phyloP scores from a whole-genome alignment of 352 stramenopile species.

The Globisporangium echinulatum region DNA sequence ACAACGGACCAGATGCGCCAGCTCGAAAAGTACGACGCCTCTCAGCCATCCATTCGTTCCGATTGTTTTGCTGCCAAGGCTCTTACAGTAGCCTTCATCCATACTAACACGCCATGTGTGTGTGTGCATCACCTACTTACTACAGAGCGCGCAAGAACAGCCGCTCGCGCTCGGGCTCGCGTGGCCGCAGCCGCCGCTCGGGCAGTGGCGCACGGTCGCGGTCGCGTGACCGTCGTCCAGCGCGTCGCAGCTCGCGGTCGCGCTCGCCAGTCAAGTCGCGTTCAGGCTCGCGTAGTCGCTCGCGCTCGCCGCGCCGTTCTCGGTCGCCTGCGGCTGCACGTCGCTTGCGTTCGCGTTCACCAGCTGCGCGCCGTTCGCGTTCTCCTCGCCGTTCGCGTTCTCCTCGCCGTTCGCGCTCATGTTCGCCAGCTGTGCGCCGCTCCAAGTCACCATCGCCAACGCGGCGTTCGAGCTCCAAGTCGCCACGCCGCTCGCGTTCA shows the following conservation, averaged over 20 bases:
- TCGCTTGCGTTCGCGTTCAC: constrained; percentile 20
- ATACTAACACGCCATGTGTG: not conserved
- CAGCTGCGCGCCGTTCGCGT: constrained; percentile 15
- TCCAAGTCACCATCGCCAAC: constrained; percentile 25
- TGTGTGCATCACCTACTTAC: not conserved
- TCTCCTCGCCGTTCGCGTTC: constrained; percentile 16
- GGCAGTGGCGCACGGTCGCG: constrained; percentile 23
- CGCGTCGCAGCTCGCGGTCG: constrained; percentile 41
- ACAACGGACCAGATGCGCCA: constrained; percentile 93
- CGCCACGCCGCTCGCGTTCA: constrained; percentile 26
- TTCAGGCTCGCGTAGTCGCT: constrained; percentile 36
- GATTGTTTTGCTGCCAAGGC: no score
- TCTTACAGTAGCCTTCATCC: no score
- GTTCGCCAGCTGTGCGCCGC: constrained; percentile 19
- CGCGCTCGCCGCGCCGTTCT: constrained; percentile 24
- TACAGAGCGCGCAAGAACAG: constrained; percentile 22
- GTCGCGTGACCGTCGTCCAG: constrained; percentile 35
- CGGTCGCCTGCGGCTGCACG: constrained; percentile 13
- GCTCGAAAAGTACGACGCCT: constrained; percentile 45
- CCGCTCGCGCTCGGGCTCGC: constrained; percentile 31
- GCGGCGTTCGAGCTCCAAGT: constrained; percentile 1
- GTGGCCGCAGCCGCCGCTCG: constrained; percentile 15
- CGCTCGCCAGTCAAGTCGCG: constrained; percentile 21
- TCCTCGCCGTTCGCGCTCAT: constrained; percentile 14
- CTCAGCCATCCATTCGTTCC: not conserved